Base-by-base conservation (phyloP, 73 alveolate genomes). In the Uronychia setigera region DNA sequence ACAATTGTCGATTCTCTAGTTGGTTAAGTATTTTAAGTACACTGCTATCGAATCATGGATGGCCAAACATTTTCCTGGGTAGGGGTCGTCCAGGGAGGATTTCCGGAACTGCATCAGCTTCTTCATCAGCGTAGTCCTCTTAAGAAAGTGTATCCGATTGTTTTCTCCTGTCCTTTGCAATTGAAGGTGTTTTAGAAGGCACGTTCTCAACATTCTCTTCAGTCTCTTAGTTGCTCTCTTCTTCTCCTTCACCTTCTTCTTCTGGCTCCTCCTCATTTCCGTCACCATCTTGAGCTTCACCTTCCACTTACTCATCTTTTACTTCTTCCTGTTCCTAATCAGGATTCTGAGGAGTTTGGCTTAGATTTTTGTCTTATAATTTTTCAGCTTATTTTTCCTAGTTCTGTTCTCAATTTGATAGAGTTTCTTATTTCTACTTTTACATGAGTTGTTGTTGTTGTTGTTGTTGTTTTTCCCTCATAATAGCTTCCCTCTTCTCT, bases 1-100 rank as follows among this genome's bases (percentile, higher is more conserved):
- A 9, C 77, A 58, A 57, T 77, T 77, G 75, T 28, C 32, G 26
- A 59, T 82, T 31, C 74, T 82, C 67, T 46, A 46, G 19, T 19
- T 75, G 79, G 19, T 46, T 46, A 46, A 19, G 67, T 11, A 46
- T 46, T 19, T 46, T 19, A 46, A 76, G 32, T 46, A 46, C 67
- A 46, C 67, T 46, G 19, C 67, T 46, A 19, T 46, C 67, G 19
- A 46, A 46, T 46, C 67, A 19, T 19, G 5, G 67, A 5, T 46
- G 67, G n/a, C 67, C 67, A 46, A 46, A 46, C 19, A 46, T 11
- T 46, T 46, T 46, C 67, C 67, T 46, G 19, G 67, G 67, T 11
- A 46, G 67, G 67, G 67, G 67, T 46, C 67, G 5, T 46, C 67
- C 67, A 11, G 67, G 67, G n/a, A 46, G 19, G 19, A 46, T 46